These are phyloP conservation scores for Aegilops longissima DNA, from an alignment of 176 grass and related monocot genomes.

Conservation along the genomic window DNA sequence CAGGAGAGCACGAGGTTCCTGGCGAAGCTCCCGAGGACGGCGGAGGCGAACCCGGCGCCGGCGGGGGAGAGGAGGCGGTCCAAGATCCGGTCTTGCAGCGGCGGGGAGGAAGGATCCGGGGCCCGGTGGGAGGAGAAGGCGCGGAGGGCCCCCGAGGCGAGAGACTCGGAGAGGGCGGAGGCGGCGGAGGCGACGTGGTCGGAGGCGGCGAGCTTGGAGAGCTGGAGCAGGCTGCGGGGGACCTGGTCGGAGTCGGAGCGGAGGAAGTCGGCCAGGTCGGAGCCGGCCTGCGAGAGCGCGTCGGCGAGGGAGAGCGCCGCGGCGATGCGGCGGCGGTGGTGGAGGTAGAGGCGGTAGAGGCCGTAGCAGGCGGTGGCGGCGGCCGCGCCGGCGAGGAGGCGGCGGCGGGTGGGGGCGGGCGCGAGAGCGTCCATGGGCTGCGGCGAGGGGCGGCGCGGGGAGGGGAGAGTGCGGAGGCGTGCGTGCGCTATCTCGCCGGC, in stretches of 20 bases:
- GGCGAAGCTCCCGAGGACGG: constrained; percentile 67
- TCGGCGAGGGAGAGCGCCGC: constrained; percentile 56
- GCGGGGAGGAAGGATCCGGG: constrained; percentile 5
- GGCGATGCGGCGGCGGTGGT: constrained; percentile 38
- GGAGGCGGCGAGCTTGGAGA: constrained; percentile 75
- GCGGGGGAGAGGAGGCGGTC: constrained; percentile 64
- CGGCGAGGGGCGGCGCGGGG: neutral
- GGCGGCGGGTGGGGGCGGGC: constrained; percentile 28
- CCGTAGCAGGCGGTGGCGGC: constrained; percentile 41
- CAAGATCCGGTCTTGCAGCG: constrained; percentile 59
- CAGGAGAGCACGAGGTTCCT: constrained; percentile 62
- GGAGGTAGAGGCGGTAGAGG: constrained; percentile 48
- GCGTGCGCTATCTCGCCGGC: neutral
- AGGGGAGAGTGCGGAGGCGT: neutral
- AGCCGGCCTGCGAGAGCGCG: constrained; percentile 40
- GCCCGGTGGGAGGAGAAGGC: constrained; percentile 29
- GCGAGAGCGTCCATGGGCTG: constrained; percentile 22
- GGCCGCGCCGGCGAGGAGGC: constrained; percentile 34
- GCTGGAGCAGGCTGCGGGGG: constrained; percentile 62
- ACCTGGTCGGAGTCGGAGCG: constrained; percentile 68
- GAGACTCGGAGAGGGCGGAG: constrained; percentile 32
- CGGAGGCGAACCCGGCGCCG: constrained; percentile 68
- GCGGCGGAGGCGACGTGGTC: constrained; percentile 26
- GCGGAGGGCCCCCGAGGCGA: constrained; percentile 33
- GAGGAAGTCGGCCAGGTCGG: constrained; percentile 68